Evolutionary conservation across 1,139 yeast genomes (phyloP).

Genomic region (Candida sp.): DNA sequence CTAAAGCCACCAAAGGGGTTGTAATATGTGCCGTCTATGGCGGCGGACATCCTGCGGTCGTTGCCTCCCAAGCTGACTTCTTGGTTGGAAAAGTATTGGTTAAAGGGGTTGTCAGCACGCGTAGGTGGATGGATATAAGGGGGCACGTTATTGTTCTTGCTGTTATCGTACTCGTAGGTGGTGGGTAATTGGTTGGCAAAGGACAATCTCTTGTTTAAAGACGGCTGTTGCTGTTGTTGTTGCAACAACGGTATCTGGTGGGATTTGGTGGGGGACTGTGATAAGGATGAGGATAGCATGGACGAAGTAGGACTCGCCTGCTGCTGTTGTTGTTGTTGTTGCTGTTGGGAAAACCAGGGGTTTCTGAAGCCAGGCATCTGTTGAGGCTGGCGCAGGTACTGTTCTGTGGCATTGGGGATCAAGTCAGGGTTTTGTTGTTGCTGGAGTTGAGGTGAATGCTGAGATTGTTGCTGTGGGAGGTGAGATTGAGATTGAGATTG

Average conservation of each 20-base stretch:
- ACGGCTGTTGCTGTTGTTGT: conserved; percentile 25
- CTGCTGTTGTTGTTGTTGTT: conserved; percentile 12
- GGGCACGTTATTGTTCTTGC: conserved; percentile 17
- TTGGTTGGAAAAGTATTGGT: conserved; percentile 47
- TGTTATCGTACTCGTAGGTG: conserved; percentile 47
- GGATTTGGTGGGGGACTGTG: conserved; percentile 36
- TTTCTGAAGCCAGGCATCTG: conserved; percentile 40
- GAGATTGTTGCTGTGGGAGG: conserved; percentile 14
- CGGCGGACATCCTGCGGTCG: conserved; percentile 50
- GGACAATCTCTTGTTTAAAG: conserved; percentile 36
- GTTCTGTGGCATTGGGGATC: conserved; percentile 12
- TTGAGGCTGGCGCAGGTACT: conserved; percentile 17
- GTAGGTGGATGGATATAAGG: conserved; percentile 50
- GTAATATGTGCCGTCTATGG: conserved; percentile 33
- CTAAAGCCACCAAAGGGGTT: conserved; percentile 12
- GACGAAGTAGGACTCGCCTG: neutral
- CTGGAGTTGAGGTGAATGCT: conserved; percentile 14
- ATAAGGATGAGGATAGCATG: conserved; percentile 14
- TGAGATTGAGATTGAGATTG: conserved; percentile 5
- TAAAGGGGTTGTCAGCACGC: conserved; percentile 52
- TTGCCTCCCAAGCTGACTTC: conserved; percentile 34
- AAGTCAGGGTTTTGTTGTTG: conserved; percentile 11
- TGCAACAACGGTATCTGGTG: conserved; percentile 27
- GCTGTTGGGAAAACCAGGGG: conserved; percentile 45
- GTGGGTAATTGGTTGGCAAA: conserved; percentile 54